A percentile compares a stretch with the other conserved stretches of the same genome.
These are phyloP conservation scores for Vicia villosa DNA, from an alignment of 306 rosid species.

Conservation along the genomic window DNA sequence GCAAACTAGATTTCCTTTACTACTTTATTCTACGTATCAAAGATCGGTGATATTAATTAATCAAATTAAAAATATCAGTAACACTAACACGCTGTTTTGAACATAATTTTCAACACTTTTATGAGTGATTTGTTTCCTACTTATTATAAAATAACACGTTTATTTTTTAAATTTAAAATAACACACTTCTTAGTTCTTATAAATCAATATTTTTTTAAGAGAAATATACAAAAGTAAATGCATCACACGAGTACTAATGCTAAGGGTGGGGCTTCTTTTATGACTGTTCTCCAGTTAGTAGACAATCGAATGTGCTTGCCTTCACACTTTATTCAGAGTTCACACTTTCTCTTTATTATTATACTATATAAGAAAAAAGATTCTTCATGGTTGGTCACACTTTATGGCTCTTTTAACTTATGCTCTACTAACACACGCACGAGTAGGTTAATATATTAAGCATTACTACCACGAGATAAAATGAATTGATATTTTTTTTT, in stretches of 20 bases:
- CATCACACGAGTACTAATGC: not conserved
- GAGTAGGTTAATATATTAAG: not conserved
- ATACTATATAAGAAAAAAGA: not conserved
- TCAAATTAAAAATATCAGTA: too few relatives aligned
- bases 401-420: not conserved
- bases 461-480: too few relatives aligned
- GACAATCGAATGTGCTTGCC: not conserved
- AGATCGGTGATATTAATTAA: too few relatives aligned
- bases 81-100: not conserved
- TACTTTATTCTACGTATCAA: too few relatives aligned
- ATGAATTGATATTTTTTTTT: too few relatives aligned
- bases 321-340: not conserved
- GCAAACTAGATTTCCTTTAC: too few relatives aligned
- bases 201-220: not conserved
- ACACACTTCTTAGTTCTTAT: not conserved
- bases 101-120: not conserved
- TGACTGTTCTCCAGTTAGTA: not conserved
- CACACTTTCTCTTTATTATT: not conserved
- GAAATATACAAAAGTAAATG: too few relatives aligned
- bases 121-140: not conserved
- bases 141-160: not conserved
- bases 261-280: not conserved
- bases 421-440: not conserved
- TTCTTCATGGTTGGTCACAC: not conserved
- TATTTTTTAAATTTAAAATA: not conserved